Percentiles rank a stretch among this genome's conserved stretches.
phyloP scores from a whole-genome alignment of 2,329 filamentous ascomycete genomes.

The Calonectria henricotiae region DNA sequence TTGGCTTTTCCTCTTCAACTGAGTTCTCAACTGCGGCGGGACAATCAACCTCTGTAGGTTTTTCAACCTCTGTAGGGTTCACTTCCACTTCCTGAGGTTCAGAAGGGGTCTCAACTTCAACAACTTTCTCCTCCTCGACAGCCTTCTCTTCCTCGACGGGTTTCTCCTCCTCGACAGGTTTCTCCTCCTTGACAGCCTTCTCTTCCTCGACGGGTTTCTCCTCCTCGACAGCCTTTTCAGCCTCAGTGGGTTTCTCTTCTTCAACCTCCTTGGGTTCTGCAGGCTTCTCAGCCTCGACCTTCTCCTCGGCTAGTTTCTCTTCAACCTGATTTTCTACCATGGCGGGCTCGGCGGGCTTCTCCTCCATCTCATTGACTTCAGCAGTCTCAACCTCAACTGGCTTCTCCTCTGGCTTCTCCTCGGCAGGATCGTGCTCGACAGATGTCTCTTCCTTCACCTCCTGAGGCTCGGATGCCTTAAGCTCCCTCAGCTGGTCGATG shows the following conservation, averaged over 20 bases:
- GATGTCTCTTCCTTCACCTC: not conserved
- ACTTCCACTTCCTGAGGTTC: no score
- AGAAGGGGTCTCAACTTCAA: no score
- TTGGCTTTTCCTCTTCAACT: no score
- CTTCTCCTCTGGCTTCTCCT: slow-evolving; percentile 3
- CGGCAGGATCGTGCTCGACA: not conserved
- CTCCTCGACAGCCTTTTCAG: not conserved
- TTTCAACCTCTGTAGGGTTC: no score
- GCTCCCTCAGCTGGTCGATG: slow-evolving; percentile 18
- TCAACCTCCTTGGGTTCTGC: not conserved
- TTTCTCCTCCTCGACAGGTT: not conserved
- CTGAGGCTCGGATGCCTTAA: slow-evolving; percentile 1
- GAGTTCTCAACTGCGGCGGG: no score
- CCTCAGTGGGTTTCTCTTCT: not conserved
- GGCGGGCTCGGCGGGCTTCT: slow-evolving; percentile 13
- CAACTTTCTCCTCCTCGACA: no score
- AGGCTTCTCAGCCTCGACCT: not conserved
- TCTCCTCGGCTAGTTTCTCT: slow-evolving; percentile 12
- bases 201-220: not conserved
- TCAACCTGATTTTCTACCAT: not conserved
- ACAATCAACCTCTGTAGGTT: no score
- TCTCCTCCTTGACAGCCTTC: not conserved
- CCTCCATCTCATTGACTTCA: slow-evolving; percentile 4
- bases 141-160: not conserved
- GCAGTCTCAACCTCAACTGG: not conserved